Evolutionary conservation across 192 early-diverging fungal species (phyloP).

Genomic region (Gonapodya prolifera): DNA sequence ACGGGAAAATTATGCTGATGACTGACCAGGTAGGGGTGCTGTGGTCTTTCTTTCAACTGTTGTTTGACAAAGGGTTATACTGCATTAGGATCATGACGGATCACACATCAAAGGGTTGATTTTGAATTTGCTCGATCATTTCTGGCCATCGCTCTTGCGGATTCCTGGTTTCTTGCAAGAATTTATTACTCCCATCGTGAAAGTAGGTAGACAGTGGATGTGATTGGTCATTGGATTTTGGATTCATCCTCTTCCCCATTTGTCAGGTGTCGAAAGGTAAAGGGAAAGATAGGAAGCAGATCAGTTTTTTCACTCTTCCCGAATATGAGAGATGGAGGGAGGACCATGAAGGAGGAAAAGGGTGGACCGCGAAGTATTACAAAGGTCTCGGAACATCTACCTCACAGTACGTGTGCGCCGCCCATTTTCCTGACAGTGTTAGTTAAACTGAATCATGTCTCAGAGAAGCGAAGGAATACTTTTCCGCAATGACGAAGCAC

Average conservation of each 20-base stretch:
- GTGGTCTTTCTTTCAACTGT: too few species aligned
- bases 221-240: background rate
- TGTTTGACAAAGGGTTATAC: background rate
- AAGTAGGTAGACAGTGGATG: constrained; percentile 27
- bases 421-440: background rate
- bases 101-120: constrained; percentile 96
- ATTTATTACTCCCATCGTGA: constrained; percentile 96
- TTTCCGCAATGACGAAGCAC: constrained; percentile 65
- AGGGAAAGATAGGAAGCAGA: constrained; percentile 26
- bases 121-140: constrained; percentile 90
- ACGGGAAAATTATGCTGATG: constrained; percentile 97
- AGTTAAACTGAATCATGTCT: background rate
- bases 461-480: constrained; percentile 90
- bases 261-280: constrained; percentile 41
- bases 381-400: constrained; percentile 32
- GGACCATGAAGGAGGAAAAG: constrained; percentile 50
- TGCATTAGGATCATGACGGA: constrained; percentile 69
- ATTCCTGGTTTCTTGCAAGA: constrained; percentile 84
- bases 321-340: constrained; percentile 85
- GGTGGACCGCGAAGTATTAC: constrained; percentile 89
- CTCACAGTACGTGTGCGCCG: constrained; percentile 5
- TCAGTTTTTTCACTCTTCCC: constrained; percentile 79
- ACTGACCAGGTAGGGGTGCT: constrained; percentile 63
- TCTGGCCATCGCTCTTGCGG: constrained; percentile 81
- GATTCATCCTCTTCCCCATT: background rate